phyloP scores from a whole-genome alignment of 495 filamentous ascomycete species.

The Xanthoparmelia taractica region DNA sequence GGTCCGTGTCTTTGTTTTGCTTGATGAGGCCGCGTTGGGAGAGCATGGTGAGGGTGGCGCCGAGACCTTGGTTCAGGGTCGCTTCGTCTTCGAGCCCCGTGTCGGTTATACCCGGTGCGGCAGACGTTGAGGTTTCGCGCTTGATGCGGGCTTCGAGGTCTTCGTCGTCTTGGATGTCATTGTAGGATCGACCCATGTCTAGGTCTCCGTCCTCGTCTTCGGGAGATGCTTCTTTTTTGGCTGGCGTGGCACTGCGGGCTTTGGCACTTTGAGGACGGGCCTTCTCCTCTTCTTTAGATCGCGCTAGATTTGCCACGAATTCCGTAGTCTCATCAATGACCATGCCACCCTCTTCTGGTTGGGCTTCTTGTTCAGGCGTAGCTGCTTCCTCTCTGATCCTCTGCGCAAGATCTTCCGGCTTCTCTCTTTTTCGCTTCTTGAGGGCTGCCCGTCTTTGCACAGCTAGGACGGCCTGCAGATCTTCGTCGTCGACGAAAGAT shows the following conservation, averaged over 20 bases:
- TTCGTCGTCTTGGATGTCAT: constrained; percentile 49
- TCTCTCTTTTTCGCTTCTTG: constrained; percentile 79
- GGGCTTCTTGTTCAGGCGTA: constrained; percentile 37
- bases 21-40: constrained; percentile 75
- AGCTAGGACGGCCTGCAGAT: constrained; percentile 78
- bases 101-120: constrained; percentile 47
- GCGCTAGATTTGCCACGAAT: constrained; percentile 80
- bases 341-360: constrained; percentile 59
- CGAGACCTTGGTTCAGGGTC: constrained; percentile 67
- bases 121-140: constrained; percentile 40
- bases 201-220: constrained; percentile 54
- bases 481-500: constrained; percentile 83
- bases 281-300: constrained; percentile 44
- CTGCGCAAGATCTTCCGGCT: constrained; percentile 77
- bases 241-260: constrained; percentile 28
- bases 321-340: constrained; percentile 92
- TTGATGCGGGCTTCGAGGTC: constrained; percentile 43
- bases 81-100: constrained; percentile 83
- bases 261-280: constrained; percentile 30
- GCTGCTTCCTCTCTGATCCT: constrained; percentile 70
- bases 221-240: constrained; percentile 45
- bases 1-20: constrained; percentile 49
- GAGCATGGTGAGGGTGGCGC: constrained; percentile 71
- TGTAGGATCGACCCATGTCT: constrained; percentile 54
- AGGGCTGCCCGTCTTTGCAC: constrained; percentile 70